A percentile compares a stretch with the other conserved stretches of the same genome.
Evolutionary conservation across 192 early-diverging fungal genomes (phyloP).

Genomic region (Helicostylum pulchrum): DNA sequence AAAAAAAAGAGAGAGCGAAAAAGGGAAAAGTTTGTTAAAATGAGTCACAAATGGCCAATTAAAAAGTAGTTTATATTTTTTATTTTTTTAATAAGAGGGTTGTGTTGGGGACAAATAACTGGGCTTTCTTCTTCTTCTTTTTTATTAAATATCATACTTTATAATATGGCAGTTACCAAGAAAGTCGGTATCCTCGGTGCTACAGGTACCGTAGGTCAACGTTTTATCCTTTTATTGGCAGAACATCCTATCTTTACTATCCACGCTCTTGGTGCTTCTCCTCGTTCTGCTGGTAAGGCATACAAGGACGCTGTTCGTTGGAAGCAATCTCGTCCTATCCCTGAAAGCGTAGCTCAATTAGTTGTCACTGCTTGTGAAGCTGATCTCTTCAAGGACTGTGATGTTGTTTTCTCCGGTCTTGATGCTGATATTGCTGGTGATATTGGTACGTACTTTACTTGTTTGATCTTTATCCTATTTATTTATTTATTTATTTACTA

Average conservation of each 20-base stretch:
- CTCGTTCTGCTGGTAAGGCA: constrained; percentile 83
- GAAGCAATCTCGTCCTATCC: constrained; percentile 84
- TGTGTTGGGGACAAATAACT: no score
- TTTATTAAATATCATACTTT: neutral
- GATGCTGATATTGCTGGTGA: constrained; percentile 94
- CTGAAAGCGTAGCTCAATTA: constrained; percentile 51
- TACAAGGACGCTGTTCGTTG: constrained; percentile 81
- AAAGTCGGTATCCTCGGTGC: constrained; percentile 92
- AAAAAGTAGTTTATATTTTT: neutral
- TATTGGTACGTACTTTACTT: no score
- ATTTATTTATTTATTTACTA: constrained; percentile 5
- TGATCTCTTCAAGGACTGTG: constrained; percentile 71
- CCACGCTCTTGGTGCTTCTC: constrained; percentile 86
- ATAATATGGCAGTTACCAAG: constrained; percentile 28
- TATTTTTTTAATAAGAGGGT: no score
- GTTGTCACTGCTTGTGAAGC: constrained; percentile 74
- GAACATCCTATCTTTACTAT: constrained; percentile 85
- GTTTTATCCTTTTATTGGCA: constrained; percentile 89
- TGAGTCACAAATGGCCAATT: constrained; percentile 4
- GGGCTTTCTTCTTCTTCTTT: constrained; percentile 4
- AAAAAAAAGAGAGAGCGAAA: no score
- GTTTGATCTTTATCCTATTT: neutral
- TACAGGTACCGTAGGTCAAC: constrained; percentile 97
- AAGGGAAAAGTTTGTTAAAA: neutral
- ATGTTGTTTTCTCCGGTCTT: constrained; percentile 93